Percentiles rank a stretch among this genome's conserved stretches.
phyloP scores from a whole-genome alignment of 495 filamentous ascomycete genomes.

The Penicillium dipodomyicola region DNA sequence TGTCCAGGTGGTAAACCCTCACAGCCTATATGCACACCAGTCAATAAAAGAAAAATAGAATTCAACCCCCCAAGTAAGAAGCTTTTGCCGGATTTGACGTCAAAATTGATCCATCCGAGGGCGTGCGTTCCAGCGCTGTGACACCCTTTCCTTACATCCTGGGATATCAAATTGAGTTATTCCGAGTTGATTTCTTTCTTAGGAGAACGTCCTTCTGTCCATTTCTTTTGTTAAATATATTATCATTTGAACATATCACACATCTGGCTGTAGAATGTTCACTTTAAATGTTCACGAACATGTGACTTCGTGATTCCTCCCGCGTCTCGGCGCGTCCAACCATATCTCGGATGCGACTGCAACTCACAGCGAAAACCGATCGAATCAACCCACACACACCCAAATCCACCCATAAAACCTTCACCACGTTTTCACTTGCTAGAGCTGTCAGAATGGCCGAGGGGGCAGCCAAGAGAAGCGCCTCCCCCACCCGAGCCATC shows the following conservation, averaged over 20 bases:
- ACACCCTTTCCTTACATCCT: no score
- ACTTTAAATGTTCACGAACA: conserved; percentile 24
- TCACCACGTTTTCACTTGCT: conserved; percentile 20
- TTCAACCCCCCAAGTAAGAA: not conserved
- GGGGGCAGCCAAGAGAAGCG: conserved; percentile 35
- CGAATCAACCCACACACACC: not conserved
- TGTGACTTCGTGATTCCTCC: conserved; percentile 46
- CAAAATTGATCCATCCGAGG: not conserved
- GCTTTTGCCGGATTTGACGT: not conserved
- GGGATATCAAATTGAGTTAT: no score
- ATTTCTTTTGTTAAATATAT: not conserved
- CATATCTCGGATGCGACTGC: conserved; percentile 1
- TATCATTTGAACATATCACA: not conserved
- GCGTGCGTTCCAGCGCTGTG: no score
- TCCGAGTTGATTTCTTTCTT: not conserved
- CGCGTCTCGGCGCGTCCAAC: conserved; percentile 31
- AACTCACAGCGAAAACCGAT: not conserved
- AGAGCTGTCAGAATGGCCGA: conserved; percentile 34
- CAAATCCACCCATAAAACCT: not conserved
- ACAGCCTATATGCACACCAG: not conserved
- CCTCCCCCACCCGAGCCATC: conserved; percentile 36
- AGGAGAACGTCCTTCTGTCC: not conserved
- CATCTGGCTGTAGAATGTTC: conserved; percentile 2
- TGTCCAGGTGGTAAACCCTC: not conserved
- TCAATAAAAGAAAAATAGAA: not conserved